These are phyloP conservation scores for Brasenia schreberi DNA, from an alignment of 164 flowering plant genomes.

Conservation along the genomic window DNA sequence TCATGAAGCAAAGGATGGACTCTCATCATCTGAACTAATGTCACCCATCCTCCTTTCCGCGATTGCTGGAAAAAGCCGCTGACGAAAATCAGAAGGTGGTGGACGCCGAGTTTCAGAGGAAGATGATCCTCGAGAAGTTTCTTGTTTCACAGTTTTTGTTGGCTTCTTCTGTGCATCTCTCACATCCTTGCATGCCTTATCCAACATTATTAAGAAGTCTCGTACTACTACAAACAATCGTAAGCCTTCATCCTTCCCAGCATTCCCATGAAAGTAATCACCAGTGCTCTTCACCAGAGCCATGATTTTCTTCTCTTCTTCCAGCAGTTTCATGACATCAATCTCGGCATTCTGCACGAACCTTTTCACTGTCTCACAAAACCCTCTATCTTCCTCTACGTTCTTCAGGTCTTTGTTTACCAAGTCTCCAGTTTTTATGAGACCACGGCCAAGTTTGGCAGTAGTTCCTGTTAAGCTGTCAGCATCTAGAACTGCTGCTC, in stretches of 20 bases:
- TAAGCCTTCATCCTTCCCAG: slow-evolving; percentile 78
- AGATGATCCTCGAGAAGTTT: slow-evolving; percentile 16
- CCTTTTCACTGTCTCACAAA: slow-evolving; percentile 28
- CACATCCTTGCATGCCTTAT: slow-evolving; percentile 52
- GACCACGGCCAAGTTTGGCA: slow-evolving; percentile 31
- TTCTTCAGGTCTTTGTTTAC: slow-evolving; percentile 33
- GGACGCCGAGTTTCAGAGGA: too few relatives aligned
- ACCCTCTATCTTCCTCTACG: slow-evolving; percentile 36
- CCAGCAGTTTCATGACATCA: slow-evolving; percentile 36
- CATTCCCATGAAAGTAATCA: slow-evolving; percentile 82
- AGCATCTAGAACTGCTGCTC: slow-evolving; percentile 63
- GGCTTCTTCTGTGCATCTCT: slow-evolving; percentile 24
- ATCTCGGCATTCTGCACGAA: slow-evolving; percentile 60
- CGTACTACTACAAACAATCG: slow-evolving; percentile 65
- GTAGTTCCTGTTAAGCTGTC: slow-evolving; percentile 51
- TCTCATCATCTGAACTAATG: slow-evolving; percentile 48
- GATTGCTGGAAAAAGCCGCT: slow-evolving; percentile 48
- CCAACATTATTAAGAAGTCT: slow-evolving; percentile 68
- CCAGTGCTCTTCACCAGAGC: slow-evolving; percentile 63
- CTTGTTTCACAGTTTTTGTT: slow-evolving; percentile 18
- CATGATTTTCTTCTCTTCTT: slow-evolving; percentile 77
- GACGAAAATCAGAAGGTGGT: slow-evolving; percentile 22
- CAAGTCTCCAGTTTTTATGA: slow-evolving; percentile 35
- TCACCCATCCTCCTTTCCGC: slow-evolving; percentile 23
- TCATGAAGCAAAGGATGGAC: too few relatives aligned